Conservation (phyloP, 805 yeast genomes). For the Cyberlindnera mrakii region DNA sequence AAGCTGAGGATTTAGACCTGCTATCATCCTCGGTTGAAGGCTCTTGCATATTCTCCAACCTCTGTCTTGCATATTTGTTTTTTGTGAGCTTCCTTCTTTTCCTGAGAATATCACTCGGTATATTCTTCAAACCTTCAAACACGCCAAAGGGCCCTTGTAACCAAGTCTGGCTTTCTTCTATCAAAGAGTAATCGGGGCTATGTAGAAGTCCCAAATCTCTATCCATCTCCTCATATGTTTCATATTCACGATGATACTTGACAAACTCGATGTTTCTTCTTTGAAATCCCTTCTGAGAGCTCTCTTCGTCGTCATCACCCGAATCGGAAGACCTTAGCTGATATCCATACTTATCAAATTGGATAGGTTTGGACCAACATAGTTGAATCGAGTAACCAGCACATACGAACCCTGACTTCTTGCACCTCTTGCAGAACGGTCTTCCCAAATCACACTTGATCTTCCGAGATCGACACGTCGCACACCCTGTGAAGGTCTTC, state of each 20-base stretch:
- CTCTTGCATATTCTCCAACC: background rate
- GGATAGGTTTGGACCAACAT: constrained; percentile 60
- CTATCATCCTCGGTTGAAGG: constrained; percentile 5
- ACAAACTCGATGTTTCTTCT: constrained; percentile 73
- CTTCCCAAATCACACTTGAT: constrained; percentile 71
- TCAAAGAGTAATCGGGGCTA: constrained; percentile 35
- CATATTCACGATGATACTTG: constrained; percentile 59
- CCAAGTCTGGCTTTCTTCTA: constrained; percentile 41
- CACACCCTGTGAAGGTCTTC: constrained; percentile 84
- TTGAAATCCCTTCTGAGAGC: constrained; percentile 50
- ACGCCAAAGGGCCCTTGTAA: constrained; percentile 80
- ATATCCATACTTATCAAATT: constrained; percentile 41
- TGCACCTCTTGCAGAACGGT: constrained; percentile 71
- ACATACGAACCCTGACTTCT: constrained; percentile 59
- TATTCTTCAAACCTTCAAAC: constrained; percentile 40
- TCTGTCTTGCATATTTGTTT: constrained; percentile 17
- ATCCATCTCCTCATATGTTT: constrained; percentile 81
- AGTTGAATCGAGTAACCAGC: constrained; percentile 81
- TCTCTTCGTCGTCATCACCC: constrained; percentile 18
- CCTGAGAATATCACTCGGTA: constrained; percentile 17
- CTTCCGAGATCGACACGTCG: constrained; percentile 77
- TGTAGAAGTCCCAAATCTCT: constrained; percentile 54
- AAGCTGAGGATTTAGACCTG: constrained; percentile 8
- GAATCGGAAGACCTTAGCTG: constrained; percentile 23
- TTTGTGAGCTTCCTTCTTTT: constrained; percentile 22